Evolutionary conservation across 331 rosid species (phyloP).

Genomic region (Malus hybrid): DNA sequence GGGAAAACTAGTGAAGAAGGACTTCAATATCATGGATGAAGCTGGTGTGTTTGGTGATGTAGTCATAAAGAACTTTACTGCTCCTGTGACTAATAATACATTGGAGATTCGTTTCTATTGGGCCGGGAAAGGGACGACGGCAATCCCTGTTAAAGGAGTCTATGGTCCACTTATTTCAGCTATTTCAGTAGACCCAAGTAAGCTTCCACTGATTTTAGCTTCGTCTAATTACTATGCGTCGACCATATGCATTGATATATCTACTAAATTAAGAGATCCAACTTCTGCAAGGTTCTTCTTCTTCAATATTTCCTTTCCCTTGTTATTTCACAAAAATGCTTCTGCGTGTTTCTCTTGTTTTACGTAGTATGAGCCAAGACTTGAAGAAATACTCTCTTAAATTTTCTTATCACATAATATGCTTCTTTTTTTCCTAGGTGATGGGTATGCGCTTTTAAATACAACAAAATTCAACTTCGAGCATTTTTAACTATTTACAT

Average conservation of each 20-base stretch:
- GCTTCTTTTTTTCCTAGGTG: neutral
- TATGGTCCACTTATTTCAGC: constrained; percentile 11
- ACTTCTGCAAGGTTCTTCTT: too few species aligned
- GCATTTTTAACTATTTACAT: neutral
- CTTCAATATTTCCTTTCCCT: too few species aligned
- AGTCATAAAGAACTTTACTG: constrained; percentile 22
- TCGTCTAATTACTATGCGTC: too few species aligned
- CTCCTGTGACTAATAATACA: constrained; percentile 23
- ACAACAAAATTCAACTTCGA: neutral
- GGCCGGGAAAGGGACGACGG: constrained; percentile 69
- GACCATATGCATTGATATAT: too few species aligned
- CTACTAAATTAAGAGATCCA: neutral
- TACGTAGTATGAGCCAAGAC: neutral
- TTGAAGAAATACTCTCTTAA: neutral
- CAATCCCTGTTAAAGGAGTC: constrained; percentile 42
- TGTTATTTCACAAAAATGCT: too few species aligned
- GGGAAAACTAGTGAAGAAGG: constrained; percentile 43
- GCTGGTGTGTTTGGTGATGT: constrained; percentile 54
- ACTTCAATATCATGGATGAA: constrained; percentile 54
- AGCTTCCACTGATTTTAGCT: too few species aligned
- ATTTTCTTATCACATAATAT: neutral
- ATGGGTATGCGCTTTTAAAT: neutral
- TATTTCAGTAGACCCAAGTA: too few species aligned
- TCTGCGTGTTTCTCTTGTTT: too few species aligned
- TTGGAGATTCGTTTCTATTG: constrained; percentile 66